A percentile compares a stretch with the other conserved stretches of the same genome.
Evolutionary conservation across 2,329 filamentous ascomycete species (phyloP).

Genomic region (Fusarium sp.): DNA sequence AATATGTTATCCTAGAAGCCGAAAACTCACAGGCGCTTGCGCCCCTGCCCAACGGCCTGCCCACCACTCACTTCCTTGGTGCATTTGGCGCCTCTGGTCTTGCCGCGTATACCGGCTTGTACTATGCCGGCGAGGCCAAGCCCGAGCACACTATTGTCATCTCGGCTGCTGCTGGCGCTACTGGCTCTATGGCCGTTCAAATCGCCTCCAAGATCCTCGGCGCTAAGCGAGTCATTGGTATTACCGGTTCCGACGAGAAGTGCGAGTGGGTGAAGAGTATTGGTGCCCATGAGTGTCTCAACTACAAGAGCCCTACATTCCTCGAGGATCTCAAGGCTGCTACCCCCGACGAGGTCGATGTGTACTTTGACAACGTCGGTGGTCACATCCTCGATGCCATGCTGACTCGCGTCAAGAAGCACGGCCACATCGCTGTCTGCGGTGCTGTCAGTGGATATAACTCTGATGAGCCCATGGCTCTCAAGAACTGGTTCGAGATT

Average conservation of each 20-base stretch:
- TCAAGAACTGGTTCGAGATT: conserved; percentile 49
- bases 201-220: conserved; percentile 47
- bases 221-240: conserved; percentile 48
- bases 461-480: conserved; percentile 46
- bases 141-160: conserved; percentile 48
- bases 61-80: conserved; percentile 47
- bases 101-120: conserved; percentile 45
- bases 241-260: conserved; percentile 48
- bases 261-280: conserved; percentile 47
- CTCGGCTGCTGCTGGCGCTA: conserved; percentile 48
- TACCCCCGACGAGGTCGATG: conserved; percentile 47
- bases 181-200: conserved; percentile 49
- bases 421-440: conserved; percentile 45
- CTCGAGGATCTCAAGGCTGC: conserved; percentile 44
- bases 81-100: conserved; percentile 48
- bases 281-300: conserved; percentile 47
- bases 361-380: conserved; percentile 50
- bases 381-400: conserved; percentile 46
- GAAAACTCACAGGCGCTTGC: conserved; percentile 42
- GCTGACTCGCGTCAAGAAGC: conserved; percentile 47
- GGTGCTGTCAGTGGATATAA: conserved; percentile 47
- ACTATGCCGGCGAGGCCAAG: conserved; percentile 44
- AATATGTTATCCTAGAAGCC: conserved; percentile 45
- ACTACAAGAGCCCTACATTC: conserved; percentile 50
- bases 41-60: conserved; percentile 41